A percentile compares a stretch with the other conserved stretches of the same genome.
Conservation (phyloP, 164 flowering plant species). For the Magnolia kwangsiensis region DNA sequence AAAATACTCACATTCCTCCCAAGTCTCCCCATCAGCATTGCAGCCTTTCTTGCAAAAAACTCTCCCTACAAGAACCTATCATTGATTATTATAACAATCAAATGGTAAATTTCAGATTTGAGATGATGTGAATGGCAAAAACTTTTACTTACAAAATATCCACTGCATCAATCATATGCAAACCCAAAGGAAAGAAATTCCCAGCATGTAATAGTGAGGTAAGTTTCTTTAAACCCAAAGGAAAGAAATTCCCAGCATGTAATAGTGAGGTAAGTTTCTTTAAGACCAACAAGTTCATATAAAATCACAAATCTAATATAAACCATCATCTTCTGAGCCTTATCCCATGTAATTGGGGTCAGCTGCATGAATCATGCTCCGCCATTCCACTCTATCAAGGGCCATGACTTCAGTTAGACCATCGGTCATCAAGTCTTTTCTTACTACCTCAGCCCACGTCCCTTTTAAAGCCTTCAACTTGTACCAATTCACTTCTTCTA, state of each 20-base stretch:
- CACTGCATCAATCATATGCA: not conserved
- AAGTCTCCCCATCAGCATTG: slow-evolving; percentile 72
- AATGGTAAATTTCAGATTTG: slow-evolving; percentile 1
- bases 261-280: not conserved
- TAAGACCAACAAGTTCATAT: not conserved
- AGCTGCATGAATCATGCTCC: too few relatives aligned
- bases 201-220: not conserved
- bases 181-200: not conserved
- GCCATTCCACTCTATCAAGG: too few relatives aligned
- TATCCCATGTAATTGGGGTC: too few relatives aligned
- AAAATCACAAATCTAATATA: too few relatives aligned
- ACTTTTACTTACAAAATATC: not conserved
- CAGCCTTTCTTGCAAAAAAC: slow-evolving; percentile 96
- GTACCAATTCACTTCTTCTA: too few relatives aligned
- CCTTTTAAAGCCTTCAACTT: too few relatives aligned
- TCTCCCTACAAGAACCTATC: slow-evolving; percentile 58
- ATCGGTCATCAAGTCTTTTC: too few relatives aligned
- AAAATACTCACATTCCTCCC: slow-evolving; percentile 80
- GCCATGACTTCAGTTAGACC: too few relatives aligned
- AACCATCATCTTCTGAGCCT: too few relatives aligned
- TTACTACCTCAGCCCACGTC: too few relatives aligned
- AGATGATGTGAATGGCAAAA: not conserved
- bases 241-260: not conserved
- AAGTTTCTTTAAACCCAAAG: not conserved
- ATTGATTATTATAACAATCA: slow-evolving; percentile 9